A percentile compares a stretch with the other conserved stretches of the same genome.
Evolutionary conservation across 495 filamentous ascomycete species (phyloP).

Genomic region (Podospora pseudopauciseta): DNA sequence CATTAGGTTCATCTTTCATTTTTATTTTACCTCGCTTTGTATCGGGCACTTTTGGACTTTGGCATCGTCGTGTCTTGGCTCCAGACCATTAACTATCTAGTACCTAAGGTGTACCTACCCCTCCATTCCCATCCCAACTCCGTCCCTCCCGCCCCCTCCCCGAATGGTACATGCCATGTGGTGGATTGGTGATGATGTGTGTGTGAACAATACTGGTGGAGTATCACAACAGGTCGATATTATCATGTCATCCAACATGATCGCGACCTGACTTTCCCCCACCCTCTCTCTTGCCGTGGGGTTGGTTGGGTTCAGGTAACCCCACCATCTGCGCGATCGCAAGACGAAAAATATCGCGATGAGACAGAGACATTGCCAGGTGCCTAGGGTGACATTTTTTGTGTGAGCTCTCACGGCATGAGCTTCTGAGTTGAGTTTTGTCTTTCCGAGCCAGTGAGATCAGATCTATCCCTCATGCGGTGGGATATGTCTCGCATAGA

Average conservation of each 20-base stretch:
- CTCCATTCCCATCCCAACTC: not conserved
- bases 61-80: not conserved
- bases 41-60: not conserved
- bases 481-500: not conserved
- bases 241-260: not conserved
- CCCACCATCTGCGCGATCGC: not conserved
- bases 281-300: too few species aligned
- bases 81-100: not conserved
- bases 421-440: not conserved
- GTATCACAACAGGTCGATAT: not conserved
- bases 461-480: not conserved
- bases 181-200: not conserved
- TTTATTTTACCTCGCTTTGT: not conserved
- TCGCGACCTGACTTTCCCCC: not conserved
- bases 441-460: not conserved
- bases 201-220: not conserved
- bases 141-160: not conserved
- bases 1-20: not conserved
- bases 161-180: not conserved
- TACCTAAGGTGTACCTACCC: not conserved
- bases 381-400: not conserved
- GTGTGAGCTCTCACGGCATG: not conserved
- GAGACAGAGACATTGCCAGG: not conserved
- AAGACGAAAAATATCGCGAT: not conserved
- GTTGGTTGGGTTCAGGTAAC: not conserved